A percentile compares a stretch with the other conserved stretches of the same genome.
phyloP scores from a whole-genome alignment of 1,284 basidiomycete species.

The Microstroma glucosiphilum region DNA sequence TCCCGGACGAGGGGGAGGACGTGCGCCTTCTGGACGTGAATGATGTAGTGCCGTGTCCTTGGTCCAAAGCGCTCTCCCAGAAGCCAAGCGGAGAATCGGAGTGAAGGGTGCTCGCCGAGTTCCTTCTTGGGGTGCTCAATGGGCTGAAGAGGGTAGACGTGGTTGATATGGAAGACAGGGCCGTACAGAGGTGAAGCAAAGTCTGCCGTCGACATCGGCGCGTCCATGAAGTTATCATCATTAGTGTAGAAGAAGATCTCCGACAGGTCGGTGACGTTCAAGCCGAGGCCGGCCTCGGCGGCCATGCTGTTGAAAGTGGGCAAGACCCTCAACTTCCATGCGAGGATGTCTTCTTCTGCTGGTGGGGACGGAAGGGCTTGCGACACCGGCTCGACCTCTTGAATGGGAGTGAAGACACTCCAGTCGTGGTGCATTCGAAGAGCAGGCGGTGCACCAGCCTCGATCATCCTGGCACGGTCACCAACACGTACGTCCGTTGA shows the following conservation, averaged over 20 bases:
- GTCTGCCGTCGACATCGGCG: slow-evolving; percentile 19
- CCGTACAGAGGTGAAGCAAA: slow-evolving; percentile 29
- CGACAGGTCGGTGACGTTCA: slow-evolving; percentile 14
- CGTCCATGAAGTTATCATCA: slow-evolving; percentile 34
- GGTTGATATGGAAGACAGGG: slow-evolving; percentile 27
- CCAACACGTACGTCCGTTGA: background rate
- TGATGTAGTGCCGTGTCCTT: slow-evolving; percentile 21
- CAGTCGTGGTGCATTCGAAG: slow-evolving; percentile 11
- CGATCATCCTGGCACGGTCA: background rate
- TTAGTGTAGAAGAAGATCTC: slow-evolving; percentile 31
- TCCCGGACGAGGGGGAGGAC: slow-evolving; percentile 10
- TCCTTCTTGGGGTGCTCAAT: background rate
- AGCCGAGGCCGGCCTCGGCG: slow-evolving; percentile 27
- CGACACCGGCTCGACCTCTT: background rate
- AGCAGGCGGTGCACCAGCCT: background rate
- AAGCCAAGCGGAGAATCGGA: slow-evolving; percentile 12
- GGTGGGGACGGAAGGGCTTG: background rate
- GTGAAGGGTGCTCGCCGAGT: slow-evolving; percentile 4
- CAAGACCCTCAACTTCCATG: slow-evolving; percentile 22
- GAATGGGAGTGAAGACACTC: background rate
- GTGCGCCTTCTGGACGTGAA: slow-evolving; percentile 17
- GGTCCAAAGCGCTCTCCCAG: slow-evolving; percentile 28
- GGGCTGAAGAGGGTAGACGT: background rate
- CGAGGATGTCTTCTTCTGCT: slow-evolving; percentile 6
- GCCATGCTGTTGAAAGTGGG: slow-evolving; percentile 40